Base-by-base conservation (phyloP, 1,139 yeast species). In the Yamadazyma epiphylla region DNA sequence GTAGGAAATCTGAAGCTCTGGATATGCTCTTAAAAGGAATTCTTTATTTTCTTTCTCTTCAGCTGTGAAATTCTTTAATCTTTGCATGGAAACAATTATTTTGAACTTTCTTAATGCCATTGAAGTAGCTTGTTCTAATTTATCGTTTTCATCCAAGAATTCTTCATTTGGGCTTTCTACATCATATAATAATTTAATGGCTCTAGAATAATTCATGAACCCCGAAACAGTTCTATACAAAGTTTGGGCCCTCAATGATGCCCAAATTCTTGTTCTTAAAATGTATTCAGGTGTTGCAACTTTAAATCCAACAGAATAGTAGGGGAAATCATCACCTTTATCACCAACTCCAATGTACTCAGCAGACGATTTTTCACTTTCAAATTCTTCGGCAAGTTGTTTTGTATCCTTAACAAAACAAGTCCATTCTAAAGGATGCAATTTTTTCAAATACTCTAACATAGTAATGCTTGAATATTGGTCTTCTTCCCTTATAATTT, bases 261-360 rank as follows among this genome's bases (percentile, higher is more conserved):
- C 78, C 80, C 80, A 74, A 12, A 74, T 64, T 40, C 80, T 48
- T 1, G 80, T 73, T 43, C 80, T 53, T 33, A 73, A 45, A 14
- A 70, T 60, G 41, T 69, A 72, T 31, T 71, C 77, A 0, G 78
- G 78, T 0, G 77, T 64, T 1, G 77, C 76, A 24, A 70, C 58
- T 41, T 72, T 73, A 44, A 65, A 74, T 0, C 79, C 80, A 27
- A 72, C 68, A 2, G 74, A 65, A 36, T 60, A 59, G 37, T 63
- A 71, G 1, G 74, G 71, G 13, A 66, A 46, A 37, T 70, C 74
- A 31, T 60, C 64, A 14, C 39, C 29, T 12, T 49, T 48, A 5
- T 47, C 51, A 15, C 34, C 32, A 15, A 13, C 21, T 11, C 9
- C 13, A 9, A 29, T 25, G 12, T 35, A 37, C 9, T 51, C 55